These are phyloP conservation scores for Zopfia rhizophila DNA, from an alignment of 2,329 filamentous ascomycete genomes.

Conservation along the genomic window DNA sequence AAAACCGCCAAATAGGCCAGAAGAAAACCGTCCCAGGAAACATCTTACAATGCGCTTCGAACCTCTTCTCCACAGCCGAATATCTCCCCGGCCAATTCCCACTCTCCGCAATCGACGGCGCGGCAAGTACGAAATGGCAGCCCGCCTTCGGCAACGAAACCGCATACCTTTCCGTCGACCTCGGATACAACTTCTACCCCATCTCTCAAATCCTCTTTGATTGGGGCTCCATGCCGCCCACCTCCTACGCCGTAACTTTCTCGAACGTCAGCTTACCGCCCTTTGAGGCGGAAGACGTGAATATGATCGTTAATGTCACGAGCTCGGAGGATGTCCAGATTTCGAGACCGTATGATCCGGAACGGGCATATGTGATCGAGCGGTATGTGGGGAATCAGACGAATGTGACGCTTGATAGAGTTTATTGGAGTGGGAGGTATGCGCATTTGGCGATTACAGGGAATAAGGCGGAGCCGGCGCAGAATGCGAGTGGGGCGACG, in stretches of 20 bases:
- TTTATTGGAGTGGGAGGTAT: constrained; percentile 57
- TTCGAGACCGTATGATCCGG: constrained; percentile 53
- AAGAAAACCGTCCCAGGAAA: constrained; percentile 67
- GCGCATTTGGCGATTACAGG: constrained; percentile 61
- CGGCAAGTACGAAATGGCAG: constrained; percentile 74
- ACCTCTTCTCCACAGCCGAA: constrained; percentile 57
- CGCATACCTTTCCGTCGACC: constrained; percentile 67
- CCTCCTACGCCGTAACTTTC: constrained; percentile 65
- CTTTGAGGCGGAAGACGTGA: constrained; percentile 19
- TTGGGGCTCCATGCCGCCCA: constrained; percentile 68
- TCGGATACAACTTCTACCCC: constrained; percentile 49
- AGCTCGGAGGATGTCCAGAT: constrained; percentile 48
- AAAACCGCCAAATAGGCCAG: constrained; percentile 68
- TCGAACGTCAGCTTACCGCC: constrained; percentile 58
- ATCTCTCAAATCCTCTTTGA: constrained; percentile 66
- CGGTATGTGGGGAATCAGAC: constrained; percentile 58
- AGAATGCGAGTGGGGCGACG: constrained; percentile 56
- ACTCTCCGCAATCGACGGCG: constrained; percentile 72
- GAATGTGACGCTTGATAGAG: constrained; percentile 51
- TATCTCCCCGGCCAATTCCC: constrained; percentile 75
- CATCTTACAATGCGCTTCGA: constrained; percentile 70
- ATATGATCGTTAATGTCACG: constrained; percentile 27
- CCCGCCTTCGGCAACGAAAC: constrained; percentile 62
- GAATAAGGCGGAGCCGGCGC: constrained; percentile 51
- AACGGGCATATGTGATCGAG: constrained; percentile 47